Base-by-base conservation (phyloP, 345 rosid genomes). In the Hypericum androsaemum region DNA sequence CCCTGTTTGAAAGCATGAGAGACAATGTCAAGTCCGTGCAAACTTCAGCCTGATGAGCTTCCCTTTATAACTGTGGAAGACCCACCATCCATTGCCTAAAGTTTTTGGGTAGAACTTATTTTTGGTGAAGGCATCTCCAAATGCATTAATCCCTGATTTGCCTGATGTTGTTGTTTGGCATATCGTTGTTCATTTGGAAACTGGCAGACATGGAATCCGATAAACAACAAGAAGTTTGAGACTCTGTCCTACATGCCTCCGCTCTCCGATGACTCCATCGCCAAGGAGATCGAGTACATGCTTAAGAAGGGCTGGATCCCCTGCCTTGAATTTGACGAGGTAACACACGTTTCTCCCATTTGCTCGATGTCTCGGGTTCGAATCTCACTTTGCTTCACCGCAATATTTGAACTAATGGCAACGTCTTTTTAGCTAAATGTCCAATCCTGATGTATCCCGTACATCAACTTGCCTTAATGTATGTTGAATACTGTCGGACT, bases 281-380 rank as follows among this genome's bases (percentile, higher is more conserved):
- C 81, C 0, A 84, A 59, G 68, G 78, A 80, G 77, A 52, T 80
- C 32, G 85, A 78, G 10, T 84, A 76, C 80, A 80, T 77, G 77
- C 56, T 80, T n/a, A 65, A 52, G 44, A 78, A 77, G 37, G 92
- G 81, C 2, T 84, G 85, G 92, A 68, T 74, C 43, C 92, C 85
- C 57, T 76, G 81, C 74, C 75, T 84, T 38, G 88, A 84, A 68
- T 84, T 84, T 47, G 83, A 80, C 56, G 73, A 76, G 87, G 92
- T 83, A 41, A 59, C 5, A 12, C 10, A 17, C 17, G 8, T 10
- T 7, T 50, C n/a, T 17, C n/a, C 10, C 10, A 6, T 10, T 6
- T 9, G 3, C 11, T 11, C 12, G 41, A 47, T 10, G 52, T 47
- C 22, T 47, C 7, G 15, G 16, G 10, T 7, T 22, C 44, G 12